A percentile compares a stretch with the other conserved stretches of the same genome.
These are phyloP conservation scores for Scedosporium aurantiacum DNA, from an alignment of 2,329 filamentous ascomycete species.

Conservation along the genomic window DNA sequence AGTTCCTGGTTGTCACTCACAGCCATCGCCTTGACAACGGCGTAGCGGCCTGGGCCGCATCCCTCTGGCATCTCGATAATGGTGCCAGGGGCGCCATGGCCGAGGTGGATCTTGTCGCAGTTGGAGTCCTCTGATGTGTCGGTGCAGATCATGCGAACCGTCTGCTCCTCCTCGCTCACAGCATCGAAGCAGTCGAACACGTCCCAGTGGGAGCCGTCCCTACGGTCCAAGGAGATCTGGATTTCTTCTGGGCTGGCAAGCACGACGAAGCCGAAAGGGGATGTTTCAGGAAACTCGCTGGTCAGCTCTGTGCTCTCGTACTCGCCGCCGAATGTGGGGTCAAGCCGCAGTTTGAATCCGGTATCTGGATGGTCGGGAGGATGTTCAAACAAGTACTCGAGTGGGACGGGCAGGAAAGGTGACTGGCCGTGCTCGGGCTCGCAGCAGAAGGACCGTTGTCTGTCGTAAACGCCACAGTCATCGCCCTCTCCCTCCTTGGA, in stretches of 20 bases:
- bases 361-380: slow-evolving; percentile 21
- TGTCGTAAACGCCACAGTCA: no score
- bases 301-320: background rate
- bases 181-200: slow-evolving; percentile 24
- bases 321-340: slow-evolving; percentile 15
- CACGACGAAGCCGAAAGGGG: slow-evolving; percentile 21
- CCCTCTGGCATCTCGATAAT: slow-evolving; percentile 28
- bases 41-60: slow-evolving; percentile 28
- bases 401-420: slow-evolving; percentile 23
- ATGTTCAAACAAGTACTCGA: slow-evolving; percentile 23
- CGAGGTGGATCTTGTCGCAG: slow-evolving; percentile 24
- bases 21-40: slow-evolving; percentile 22
- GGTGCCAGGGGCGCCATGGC: slow-evolving; percentile 24
- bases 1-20: background rate
- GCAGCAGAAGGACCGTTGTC: no score
- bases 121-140: slow-evolving; percentile 22
- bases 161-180: slow-evolving; percentile 19
- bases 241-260: slow-evolving; percentile 21
- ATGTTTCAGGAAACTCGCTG: slow-evolving; percentile 17
- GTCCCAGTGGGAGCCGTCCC: slow-evolving; percentile 34
- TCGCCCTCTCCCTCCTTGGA: no score
- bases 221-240: slow-evolving; percentile 23
- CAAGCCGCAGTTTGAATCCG: slow-evolving; percentile 18
- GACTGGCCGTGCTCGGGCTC: slow-evolving; percentile 15
- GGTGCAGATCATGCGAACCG: slow-evolving; percentile 25